phyloP scores from a whole-genome alignment of 2,329 filamentous ascomycete genomes.

The Orbilia brochopaga region DNA sequence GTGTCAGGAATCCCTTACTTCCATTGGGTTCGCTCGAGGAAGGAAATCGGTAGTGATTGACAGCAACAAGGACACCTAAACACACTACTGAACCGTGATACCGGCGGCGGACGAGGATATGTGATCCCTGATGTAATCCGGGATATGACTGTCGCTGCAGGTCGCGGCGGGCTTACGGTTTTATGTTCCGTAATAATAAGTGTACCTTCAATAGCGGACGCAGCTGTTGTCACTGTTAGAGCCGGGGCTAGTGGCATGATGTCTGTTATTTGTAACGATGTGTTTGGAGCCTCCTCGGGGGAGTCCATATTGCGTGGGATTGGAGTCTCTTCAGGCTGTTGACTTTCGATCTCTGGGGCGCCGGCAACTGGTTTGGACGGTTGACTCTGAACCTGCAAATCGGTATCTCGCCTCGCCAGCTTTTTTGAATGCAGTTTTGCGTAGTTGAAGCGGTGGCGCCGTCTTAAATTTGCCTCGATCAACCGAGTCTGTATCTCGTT shows the following conservation, averaged over 20 bases:
- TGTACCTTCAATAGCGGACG: conserved; percentile 30
- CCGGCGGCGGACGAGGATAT: conserved; percentile 23
- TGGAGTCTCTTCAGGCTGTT: not conserved
- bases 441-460: conserved; percentile 5
- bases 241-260: not conserved
- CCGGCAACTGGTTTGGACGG: not conserved
- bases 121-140: conserved; percentile 2
- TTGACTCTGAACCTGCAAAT: not conserved
- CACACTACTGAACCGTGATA: not conserved
- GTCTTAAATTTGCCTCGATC: conserved; percentile 13
- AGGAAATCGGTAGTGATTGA: conserved; percentile 17
- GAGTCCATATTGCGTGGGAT: not conserved
- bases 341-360: not conserved
- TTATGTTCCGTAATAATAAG: conserved; percentile 11
- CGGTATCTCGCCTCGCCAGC: not conserved
- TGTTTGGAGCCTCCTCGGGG: not conserved
- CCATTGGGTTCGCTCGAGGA: conserved; percentile 29
- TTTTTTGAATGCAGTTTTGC: conserved; percentile 5
- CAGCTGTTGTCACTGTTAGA: conserved; percentile 13
- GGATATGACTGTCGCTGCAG: conserved; percentile 23
- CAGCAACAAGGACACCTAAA: conserved; percentile 37
- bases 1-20: conserved; percentile 14
- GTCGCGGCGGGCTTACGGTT: not conserved
- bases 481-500: conserved; percentile 3
- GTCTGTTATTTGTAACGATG: not conserved